Evolutionary conservation across 148 eudicot genomes (phyloP).

Genomic region (Camellia sinensis): DNA sequence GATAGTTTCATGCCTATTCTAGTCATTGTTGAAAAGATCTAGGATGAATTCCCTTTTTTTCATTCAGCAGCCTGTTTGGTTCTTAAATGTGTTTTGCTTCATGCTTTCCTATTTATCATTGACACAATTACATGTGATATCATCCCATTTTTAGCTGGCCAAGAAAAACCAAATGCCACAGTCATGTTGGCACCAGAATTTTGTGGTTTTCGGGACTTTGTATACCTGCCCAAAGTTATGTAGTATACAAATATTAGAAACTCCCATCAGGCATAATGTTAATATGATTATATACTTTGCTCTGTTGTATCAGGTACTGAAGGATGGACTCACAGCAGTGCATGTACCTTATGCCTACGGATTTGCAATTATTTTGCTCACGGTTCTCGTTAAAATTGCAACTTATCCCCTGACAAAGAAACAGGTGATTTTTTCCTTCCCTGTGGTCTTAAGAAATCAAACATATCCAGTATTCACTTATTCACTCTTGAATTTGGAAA

Average conservation of each 20-base stretch:
- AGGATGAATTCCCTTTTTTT: background rate
- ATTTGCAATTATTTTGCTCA: conserved; percentile 83
- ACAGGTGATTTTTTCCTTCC: conserved; percentile 47
- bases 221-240: background rate
- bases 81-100: background rate
- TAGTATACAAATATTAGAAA: conserved; percentile 8
- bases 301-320: conserved; percentile 50
- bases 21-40: background rate
- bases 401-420: conserved; percentile 84
- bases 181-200: background rate
- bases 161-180: background rate
- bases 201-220: background rate
- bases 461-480: background rate
- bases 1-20: background rate
- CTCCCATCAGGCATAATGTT: background rate
- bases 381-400: conserved; percentile 66
- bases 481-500: background rate
- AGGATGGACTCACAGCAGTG: conserved; percentile 67
- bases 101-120: background rate
- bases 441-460: background rate
- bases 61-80: conserved; percentile 4
- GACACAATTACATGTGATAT: background rate
- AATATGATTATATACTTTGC: background rate
- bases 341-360: conserved; percentile 88
- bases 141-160: background rate